Evolutionary conservation across 352 stramenopile species (phyloP), one percentile per base, ranked within the genome.

Genomic region (Phytophthora agathidicida): DNA sequence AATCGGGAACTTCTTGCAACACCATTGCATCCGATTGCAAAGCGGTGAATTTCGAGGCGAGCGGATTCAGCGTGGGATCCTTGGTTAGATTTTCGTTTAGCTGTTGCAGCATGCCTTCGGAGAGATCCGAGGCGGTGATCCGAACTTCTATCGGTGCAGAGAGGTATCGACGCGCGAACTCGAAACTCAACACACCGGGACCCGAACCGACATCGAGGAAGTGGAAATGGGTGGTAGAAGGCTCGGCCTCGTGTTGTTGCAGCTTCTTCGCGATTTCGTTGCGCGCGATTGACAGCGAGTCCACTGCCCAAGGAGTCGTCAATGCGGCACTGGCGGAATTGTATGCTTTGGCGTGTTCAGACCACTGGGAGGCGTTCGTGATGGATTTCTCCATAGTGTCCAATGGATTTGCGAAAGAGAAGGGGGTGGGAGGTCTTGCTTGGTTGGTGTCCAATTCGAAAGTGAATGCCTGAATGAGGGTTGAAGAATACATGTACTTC

Each of bases 61-160:
- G 74, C 1, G 38, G 20, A 31, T 14, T 41, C 13, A 71, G 49
- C 6, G 43, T 37, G 8, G 51, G 13, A 16, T 64, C 60, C 1
- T 62, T 46, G 13, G 55, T 38, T 3, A 83, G 58, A 8, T 42
- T 38, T 7, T 67, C 48, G 3, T 30, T 66, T 13, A 80, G 13
- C 20, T 64, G 57, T 8, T 75, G 43, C 8, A 83, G 41, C 73
- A 83, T 83, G 3, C 60, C 64, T 1, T 78, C 65, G 17, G 68
- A 71, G 6, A 80, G 30, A 68, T 83, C 73, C 19, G 67, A 72
- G 9, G 71, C 73, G 2, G 71, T 80, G 48, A 83, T 65, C 30
- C 64, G 39, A 26, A 72, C 58, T 22, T 46, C 39, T 16, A 38
- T 50, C 7, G 60, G 42, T 1, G 24, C 10, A 26, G 17, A 44